A percentile compares a stretch with the other conserved stretches of the same genome.
Conservation (phyloP, 768 basidiomycete species). For the Gloeophyllum trabeum region DNA sequence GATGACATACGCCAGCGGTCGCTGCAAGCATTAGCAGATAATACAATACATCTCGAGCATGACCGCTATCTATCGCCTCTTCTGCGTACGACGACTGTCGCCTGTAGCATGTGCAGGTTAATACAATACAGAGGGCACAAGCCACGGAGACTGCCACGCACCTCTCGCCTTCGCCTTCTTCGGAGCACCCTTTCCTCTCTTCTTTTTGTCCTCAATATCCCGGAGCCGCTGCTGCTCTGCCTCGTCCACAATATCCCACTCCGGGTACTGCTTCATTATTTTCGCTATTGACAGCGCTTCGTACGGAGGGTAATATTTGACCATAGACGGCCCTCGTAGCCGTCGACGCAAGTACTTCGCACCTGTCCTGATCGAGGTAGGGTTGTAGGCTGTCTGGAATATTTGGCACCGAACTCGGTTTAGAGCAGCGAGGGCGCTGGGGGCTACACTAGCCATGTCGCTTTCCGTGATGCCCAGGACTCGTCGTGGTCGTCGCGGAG, state of each 20-base stretch:
- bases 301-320: slow-evolving; percentile 81
- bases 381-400: slow-evolving; percentile 87
- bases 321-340: slow-evolving; percentile 79
- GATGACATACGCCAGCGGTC: too few relatives aligned
- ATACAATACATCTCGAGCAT: too few relatives aligned
- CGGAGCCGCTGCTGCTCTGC: slow-evolving; percentile 56
- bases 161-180: slow-evolving; percentile 67
- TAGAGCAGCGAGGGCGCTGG: slow-evolving; percentile 48
- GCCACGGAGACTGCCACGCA: slow-evolving; percentile 22
- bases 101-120: slow-evolving; percentile 17
- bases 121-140: neutral
- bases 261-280: slow-evolving; percentile 39
- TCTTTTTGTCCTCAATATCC: slow-evolving; percentile 58
- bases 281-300: slow-evolving; percentile 40
- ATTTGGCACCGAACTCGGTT: slow-evolving; percentile 55
- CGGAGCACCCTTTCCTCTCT: slow-evolving; percentile 75
- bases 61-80: slow-evolving; percentile 27
- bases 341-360: slow-evolving; percentile 83
- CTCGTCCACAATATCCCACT: slow-evolving; percentile 34
- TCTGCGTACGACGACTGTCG: slow-evolving; percentile 39
- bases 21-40: too few relatives aligned
- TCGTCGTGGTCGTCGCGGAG: neutral
- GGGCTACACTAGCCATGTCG: slow-evolving; percentile 26
- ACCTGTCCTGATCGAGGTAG: slow-evolving; percentile 68
- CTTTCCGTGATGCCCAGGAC: neutral